Percentiles rank a stretch among this genome's conserved stretches.
These are phyloP conservation scores for Aureobasidium sp. DNA, from an alignment of 2,329 filamentous ascomycete species.

Conservation along the genomic window DNA sequence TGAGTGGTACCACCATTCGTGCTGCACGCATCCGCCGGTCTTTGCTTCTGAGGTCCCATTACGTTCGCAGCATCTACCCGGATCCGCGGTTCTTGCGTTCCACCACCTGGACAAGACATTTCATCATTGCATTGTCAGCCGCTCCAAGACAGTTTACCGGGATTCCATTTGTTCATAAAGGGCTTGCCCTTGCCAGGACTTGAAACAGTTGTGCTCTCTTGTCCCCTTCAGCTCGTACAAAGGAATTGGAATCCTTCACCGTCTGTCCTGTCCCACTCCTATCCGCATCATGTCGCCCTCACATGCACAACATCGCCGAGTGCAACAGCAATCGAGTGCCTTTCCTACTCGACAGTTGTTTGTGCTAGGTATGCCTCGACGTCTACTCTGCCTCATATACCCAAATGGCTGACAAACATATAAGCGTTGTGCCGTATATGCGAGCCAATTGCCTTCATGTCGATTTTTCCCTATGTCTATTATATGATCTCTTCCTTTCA, in stretches of 20 bases:
- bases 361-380: constrained; percentile 41
- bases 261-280: neutral
- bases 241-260: neutral
- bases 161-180: constrained; percentile 9
- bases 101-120: constrained; percentile 6
- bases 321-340: constrained; percentile 23
- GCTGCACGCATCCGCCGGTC: constrained; percentile 1
- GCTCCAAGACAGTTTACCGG: neutral
- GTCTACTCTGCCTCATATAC: neutral
- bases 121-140: constrained; percentile 14
- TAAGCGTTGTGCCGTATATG: constrained; percentile 88
- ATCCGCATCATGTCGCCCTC: constrained; percentile 3
- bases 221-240: neutral
- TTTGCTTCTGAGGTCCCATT: constrained; percentile 2
- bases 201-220: constrained; percentile 15
- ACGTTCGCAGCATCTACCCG: constrained; percentile 11
- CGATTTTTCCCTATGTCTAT: constrained; percentile 97
- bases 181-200: constrained; percentile 9
- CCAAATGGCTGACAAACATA: neutral
- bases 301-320: constrained; percentile 10
- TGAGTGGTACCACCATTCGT: constrained; percentile 1
- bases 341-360: constrained; percentile 56
- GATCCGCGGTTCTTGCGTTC: constrained; percentile 5
- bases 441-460: constrained; percentile 99
- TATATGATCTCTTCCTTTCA: constrained; percentile 93